Base-by-base conservation (phyloP, 352 stramenopile species). In the Thalassiosira ordinaria region DNA sequence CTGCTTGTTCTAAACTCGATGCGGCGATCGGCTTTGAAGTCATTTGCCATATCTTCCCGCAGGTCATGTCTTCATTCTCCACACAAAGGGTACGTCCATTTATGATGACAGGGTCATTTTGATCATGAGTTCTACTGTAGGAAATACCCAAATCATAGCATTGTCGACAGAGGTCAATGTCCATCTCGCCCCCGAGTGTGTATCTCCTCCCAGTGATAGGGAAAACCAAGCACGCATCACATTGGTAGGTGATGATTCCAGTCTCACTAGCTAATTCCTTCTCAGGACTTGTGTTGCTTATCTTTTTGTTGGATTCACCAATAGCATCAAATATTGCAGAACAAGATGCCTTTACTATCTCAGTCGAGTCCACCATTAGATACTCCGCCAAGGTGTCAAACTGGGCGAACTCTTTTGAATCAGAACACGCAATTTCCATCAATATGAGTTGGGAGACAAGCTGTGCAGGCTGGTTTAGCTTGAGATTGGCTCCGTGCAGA, bases 151-250 rank as follows among this genome's bases (percentile, higher is more conserved):
- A 47, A 11, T 84, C 60, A 66, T 89, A 93, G 68, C 90, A 95
- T 24, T 87, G 37, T 37, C 83, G 86, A 53, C 90, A 95, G 0
- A 95, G 74, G 79, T 95, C 90, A 44, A 95, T 88, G 71, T 91
- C 88, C 55, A 88, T 72, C 8, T 89, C 84, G 33, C 88, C 83
- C 6, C 85, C 74, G 57, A 93, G 61, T 61, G 85, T 91, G 55
- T 90, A 95, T 16, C 88, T 74, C 7, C 73, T 68, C 37, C 74
- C 78, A 59, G 73, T 89, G 29, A 94, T 92, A 1, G 90, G 90
- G 27, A 89, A 92, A 1, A 77, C 39, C 18, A 68, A 61, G 53
- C 80, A 85, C 41, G 71, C 62, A 78, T 82, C 76, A 71, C 72
- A 86, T 72, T 82, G 73, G 37, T 87, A 87, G 1, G 65, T 82